Base-by-base conservation (phyloP, 73 alveolate genomes). In the Urostyla sp. region DNA sequence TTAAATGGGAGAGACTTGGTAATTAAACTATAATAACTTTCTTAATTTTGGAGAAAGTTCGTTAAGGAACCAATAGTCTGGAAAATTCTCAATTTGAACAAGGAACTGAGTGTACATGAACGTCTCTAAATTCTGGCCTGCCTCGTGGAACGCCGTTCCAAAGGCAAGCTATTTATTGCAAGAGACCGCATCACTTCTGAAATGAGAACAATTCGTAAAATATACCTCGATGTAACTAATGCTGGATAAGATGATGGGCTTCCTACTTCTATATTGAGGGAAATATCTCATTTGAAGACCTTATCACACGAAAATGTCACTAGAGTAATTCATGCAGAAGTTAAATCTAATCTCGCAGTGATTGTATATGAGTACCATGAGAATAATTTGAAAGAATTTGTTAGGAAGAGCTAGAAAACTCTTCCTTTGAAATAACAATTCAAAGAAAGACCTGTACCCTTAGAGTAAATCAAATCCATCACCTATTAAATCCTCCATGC, bases 221-320 rank as follows among this genome's bases (percentile, higher is more conserved):
- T 93, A 15, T 86, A 61, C 79, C 59, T 92, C 1, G 93, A 90
- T 55, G 92, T 90, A 21, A 87, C 96, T 43, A 92, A 94, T 52
- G 97, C 99, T 5, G 98, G 98, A 11, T 80, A 86, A 26, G 98
- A 93, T 75, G 99, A 95, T 67, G 99, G 99, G 11, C 52, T 91
- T 23, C 98, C 98, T 13, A 95, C 99, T 1, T 80, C 95, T 21
- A 80, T 95, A 30, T 83, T 95, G 38, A 75, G 99, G 48, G 99
- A 95, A 72, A 80, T 95, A 13, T 67, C 95, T 15, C 84, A 87
- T 55, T 46, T 91, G 28, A 52, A 60, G 43, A 52, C 89, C 16
- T 40, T 49, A 10, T 26, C 60, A 27, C 93, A 90, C 52, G 76
- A 82, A 10, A 79, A 75, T 11, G 56, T 92, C 26, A 80, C 63